Evolutionary conservation across 768 basidiomycete species (phyloP).

Genomic region (Cystobasidium onofrii): DNA sequence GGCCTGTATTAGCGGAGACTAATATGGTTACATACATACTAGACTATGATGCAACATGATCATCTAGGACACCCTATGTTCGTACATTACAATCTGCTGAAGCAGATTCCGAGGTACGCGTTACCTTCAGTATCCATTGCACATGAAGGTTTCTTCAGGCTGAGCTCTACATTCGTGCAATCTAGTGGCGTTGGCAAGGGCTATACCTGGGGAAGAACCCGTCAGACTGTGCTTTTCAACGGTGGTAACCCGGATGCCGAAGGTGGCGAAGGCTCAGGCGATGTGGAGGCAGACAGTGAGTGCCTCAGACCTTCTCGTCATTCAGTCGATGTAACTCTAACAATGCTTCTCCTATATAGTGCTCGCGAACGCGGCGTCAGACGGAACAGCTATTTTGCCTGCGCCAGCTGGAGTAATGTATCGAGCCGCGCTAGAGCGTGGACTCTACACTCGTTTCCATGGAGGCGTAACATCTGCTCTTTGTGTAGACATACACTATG

Average conservation of each 20-base stretch:
- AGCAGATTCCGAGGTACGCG: slow-evolving; percentile 41
- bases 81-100: slow-evolving; percentile 49
- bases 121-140: not conserved
- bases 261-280: slow-evolving; percentile 28
- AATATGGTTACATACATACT: too few species aligned
- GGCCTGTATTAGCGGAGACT: too few species aligned
- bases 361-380: slow-evolving; percentile 43
- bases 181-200: slow-evolving; percentile 37
- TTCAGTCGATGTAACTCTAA: too few species aligned
- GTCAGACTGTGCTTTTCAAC: slow-evolving; percentile 26
- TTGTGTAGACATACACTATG: slow-evolving; percentile 32
- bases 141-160: not conserved
- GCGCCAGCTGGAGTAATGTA: slow-evolving; percentile 36
- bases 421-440: slow-evolving; percentile 42
- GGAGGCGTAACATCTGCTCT: slow-evolving; percentile 29
- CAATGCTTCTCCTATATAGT: slow-evolving; percentile 31
- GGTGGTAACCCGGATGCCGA: slow-evolving; percentile 11
- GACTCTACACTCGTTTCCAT: slow-evolving; percentile 41
- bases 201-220: slow-evolving; percentile 41
- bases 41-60: slow-evolving; percentile 48
- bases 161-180: not conserved
- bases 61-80: slow-evolving; percentile 41
- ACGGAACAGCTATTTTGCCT: slow-evolving; percentile 41
- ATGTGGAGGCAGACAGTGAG: slow-evolving; percentile 22
- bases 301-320: slow-evolving; percentile 2